Conservation (phyloP, 148 eudicot species). For the Rhododendron griersonianum region DNA sequence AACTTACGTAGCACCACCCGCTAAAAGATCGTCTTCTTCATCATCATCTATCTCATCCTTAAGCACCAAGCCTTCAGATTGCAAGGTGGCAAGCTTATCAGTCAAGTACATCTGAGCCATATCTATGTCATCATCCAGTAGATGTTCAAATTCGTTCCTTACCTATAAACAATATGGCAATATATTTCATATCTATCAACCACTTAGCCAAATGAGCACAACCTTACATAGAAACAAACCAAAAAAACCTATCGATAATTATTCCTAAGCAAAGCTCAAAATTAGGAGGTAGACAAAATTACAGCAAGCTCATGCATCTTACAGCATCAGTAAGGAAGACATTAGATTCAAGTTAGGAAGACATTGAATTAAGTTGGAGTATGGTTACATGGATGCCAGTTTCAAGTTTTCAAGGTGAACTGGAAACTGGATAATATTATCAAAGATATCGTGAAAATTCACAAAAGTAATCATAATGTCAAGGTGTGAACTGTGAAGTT, state of each 20-base stretch:
- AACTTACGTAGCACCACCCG: background rate
- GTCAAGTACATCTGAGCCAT: conserved; percentile 9
- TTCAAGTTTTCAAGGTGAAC: background rate
- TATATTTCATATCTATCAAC: background rate
- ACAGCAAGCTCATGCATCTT: background rate
- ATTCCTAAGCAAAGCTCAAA: background rate
- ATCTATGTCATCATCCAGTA: conserved; percentile 1
- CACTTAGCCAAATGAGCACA: background rate
- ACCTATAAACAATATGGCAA: background rate
- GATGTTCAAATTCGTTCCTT: conserved; percentile 6
- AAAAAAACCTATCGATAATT: background rate
- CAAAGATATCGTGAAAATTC: no score
- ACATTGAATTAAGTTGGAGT: background rate
- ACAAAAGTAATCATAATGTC: no score
- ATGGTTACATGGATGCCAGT: background rate
- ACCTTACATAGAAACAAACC: background rate
- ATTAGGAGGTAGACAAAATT: background rate
- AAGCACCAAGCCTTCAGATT: background rate
- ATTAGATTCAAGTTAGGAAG: no score
- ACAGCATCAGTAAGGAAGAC: background rate
- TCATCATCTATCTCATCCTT: background rate
- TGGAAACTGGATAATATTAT: no score
- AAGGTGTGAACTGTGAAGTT: no score
- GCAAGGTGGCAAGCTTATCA: background rate
- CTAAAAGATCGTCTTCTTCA: background rate